Conservation (phyloP, 2,329 filamentous ascomycete genomes). For the Sarocladium brachiariae region DNA sequence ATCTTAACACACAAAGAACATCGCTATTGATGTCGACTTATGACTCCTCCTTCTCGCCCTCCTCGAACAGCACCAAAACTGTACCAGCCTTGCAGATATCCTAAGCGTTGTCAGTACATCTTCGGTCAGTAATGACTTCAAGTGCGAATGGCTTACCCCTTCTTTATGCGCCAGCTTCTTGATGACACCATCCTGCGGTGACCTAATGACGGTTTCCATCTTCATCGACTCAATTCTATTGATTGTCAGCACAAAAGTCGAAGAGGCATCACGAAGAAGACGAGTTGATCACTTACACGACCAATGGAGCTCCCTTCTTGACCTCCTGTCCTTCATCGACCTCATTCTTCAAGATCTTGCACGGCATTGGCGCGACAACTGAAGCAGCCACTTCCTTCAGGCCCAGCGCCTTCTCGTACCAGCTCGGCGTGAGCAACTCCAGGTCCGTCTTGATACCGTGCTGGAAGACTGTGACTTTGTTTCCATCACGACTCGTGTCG, state of each 20-base stretch:
- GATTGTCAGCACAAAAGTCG: slow-evolving; percentile 17
- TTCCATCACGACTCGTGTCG: slow-evolving; percentile 13
- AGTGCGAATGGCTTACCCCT: slow-evolving; percentile 52
- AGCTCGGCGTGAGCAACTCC: slow-evolving; percentile 56
- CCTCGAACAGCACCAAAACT: slow-evolving; percentile 66
- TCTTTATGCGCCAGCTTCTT: slow-evolving; percentile 68
- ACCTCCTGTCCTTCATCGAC: slow-evolving; percentile 76
- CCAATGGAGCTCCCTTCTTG: slow-evolving; percentile 76
- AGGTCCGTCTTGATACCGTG: slow-evolving; percentile 54
- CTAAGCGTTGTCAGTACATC: slow-evolving; percentile 29
- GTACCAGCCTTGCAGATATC: slow-evolving; percentile 76
- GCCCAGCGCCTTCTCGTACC: slow-evolving; percentile 83
- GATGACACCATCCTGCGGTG: slow-evolving; percentile 64
- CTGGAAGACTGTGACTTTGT: slow-evolving; percentile 73
- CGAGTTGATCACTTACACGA: slow-evolving; percentile 54
- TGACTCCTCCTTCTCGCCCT: slow-evolving; percentile 21
- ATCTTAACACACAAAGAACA: too few species aligned
- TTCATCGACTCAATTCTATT: slow-evolving; percentile 77
- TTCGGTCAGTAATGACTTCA: neutral
- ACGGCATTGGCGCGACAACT: slow-evolving; percentile 92
- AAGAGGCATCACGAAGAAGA: slow-evolving; percentile 21
- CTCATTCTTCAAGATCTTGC: slow-evolving; percentile 88
- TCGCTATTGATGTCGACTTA: too few species aligned
- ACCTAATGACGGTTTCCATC: slow-evolving; percentile 80
- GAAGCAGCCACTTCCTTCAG: slow-evolving; percentile 74